Evolutionary conservation across 2,329 filamentous ascomycete genomes (phyloP).

Genomic region (Neopestalotiopsis rosae): DNA sequence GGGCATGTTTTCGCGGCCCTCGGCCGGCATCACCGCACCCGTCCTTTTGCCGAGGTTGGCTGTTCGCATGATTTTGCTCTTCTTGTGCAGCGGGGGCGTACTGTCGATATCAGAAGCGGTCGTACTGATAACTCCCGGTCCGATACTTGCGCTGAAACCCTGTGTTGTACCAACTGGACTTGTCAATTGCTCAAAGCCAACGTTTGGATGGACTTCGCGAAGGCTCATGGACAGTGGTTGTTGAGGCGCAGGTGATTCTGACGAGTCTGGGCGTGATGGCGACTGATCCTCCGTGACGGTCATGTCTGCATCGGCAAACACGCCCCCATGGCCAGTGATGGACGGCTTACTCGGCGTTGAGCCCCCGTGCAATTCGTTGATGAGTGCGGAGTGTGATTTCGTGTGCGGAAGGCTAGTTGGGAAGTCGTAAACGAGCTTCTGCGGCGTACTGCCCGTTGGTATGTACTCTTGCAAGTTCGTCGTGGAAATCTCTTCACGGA

Average conservation of each 20-base stretch:
- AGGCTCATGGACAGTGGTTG: conserved; percentile 50
- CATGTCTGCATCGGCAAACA: conserved; percentile 48
- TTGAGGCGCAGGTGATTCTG: conserved; percentile 26
- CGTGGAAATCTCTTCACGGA: conserved; percentile 71
- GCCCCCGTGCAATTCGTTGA: conserved; percentile 45
- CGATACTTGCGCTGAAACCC: conserved; percentile 28
- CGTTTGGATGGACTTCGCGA: conserved; percentile 61
- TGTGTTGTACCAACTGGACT: conserved; percentile 43
- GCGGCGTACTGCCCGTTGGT: conserved; percentile 84
- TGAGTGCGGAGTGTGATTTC: conserved; percentile 48
- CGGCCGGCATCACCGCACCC: conserved; percentile 28
- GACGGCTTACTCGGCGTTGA: conserved; percentile 41
- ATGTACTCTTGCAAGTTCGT: conserved; percentile 79
- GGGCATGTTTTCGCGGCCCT: conserved; percentile 59
- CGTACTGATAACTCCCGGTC: conserved; percentile 21
- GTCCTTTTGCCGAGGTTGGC: conserved; percentile 42
- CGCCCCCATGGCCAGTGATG: conserved; percentile 26
- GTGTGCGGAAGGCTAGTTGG: conserved; percentile 81
- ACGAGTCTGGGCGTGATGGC: conserved; percentile 29
- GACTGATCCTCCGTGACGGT: conserved; percentile 30
- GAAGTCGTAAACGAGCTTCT: conserved; percentile 81
- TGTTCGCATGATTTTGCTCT: conserved; percentile 39
- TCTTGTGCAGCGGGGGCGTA: conserved; percentile 55
- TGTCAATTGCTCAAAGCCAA: conserved; percentile 47
- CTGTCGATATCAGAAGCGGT: conserved; percentile 37